phyloP scores from a whole-genome alignment of 768 basidiomycete species.

The Psilocybe subaeruginosa region DNA sequence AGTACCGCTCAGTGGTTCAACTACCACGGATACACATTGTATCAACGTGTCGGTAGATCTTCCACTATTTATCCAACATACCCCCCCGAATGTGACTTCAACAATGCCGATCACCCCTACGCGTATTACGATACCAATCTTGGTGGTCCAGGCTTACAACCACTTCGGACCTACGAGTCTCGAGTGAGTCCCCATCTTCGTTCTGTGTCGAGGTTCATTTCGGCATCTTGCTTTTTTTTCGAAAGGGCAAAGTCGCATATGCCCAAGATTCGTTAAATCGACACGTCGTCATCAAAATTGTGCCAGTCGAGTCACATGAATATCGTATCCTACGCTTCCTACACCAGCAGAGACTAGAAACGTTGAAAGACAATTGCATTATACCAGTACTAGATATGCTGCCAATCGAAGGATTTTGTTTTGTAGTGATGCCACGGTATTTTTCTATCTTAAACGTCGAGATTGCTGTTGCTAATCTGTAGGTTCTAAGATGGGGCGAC shows the following conservation, averaged over 20 bases:
- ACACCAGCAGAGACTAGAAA: not conserved
- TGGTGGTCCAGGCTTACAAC: too few species aligned
- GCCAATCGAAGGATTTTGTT: not conserved
- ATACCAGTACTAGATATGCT: not conserved
- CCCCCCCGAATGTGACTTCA: not conserved
- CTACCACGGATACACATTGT: slow-evolving; percentile 8
- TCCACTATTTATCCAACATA: not conserved
- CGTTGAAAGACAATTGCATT: not conserved
- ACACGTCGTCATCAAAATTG: not conserved
- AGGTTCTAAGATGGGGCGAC: not conserved
- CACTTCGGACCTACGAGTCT: too few species aligned
- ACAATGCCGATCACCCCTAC: not conserved
- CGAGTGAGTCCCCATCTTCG: too few species aligned
- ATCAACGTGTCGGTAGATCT: not conserved
- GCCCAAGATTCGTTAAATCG: not conserved
- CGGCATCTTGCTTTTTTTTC: too few species aligned
- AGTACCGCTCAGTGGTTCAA: slow-evolving; percentile 8
- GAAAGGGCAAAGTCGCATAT: not conserved
- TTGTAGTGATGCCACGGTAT: not conserved
- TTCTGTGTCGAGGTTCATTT: too few species aligned
- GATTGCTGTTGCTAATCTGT: not conserved
- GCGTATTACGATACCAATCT: not conserved
- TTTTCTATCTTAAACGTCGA: not conserved
- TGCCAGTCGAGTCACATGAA: not conserved
- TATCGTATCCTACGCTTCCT: not conserved